Evolutionary conservation across 1,284 basidiomycete genomes (phyloP).

Genomic region (Apiotrichum gracile): DNA sequence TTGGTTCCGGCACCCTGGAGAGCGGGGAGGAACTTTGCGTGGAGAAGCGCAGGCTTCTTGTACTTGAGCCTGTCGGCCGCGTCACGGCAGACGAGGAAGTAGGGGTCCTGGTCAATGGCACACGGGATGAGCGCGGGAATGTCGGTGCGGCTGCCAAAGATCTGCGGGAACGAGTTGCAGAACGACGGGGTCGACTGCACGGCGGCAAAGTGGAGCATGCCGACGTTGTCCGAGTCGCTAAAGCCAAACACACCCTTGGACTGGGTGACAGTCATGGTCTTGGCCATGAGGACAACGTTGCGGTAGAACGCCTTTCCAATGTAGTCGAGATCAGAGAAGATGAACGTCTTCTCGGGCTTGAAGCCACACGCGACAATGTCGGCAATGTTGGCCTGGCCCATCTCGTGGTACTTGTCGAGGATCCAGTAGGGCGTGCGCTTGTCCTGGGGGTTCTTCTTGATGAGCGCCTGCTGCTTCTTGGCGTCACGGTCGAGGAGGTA

Average conservation of each 20-base stretch:
- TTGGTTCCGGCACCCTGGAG: slow-evolving; percentile 97
- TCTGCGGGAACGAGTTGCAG: slow-evolving; percentile 97
- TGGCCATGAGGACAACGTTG: slow-evolving; percentile 88
- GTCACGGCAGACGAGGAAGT: slow-evolving; percentile 92
- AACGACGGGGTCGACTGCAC: slow-evolving; percentile 96
- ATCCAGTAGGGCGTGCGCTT: slow-evolving; percentile 56
- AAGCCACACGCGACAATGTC: slow-evolving; percentile 85
- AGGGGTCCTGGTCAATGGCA: slow-evolving; percentile 85
- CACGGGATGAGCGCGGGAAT: slow-evolving; percentile 94
- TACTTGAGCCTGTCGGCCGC: slow-evolving; percentile 91
- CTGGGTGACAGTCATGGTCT: slow-evolving; percentile 89
- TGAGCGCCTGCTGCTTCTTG: slow-evolving; percentile 44
- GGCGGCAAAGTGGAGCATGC: slow-evolving; percentile 96
- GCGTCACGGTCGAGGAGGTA: slow-evolving; percentile 91
- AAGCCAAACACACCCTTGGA: slow-evolving; percentile 96
- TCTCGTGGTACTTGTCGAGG: slow-evolving; percentile 78
- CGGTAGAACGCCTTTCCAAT: slow-evolving; percentile 80
- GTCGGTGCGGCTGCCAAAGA: slow-evolving; percentile 78
- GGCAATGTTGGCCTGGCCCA: slow-evolving; percentile 77
- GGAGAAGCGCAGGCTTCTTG: slow-evolving; percentile 86
- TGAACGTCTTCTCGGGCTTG: slow-evolving; percentile 88
- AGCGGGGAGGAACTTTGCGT: slow-evolving; percentile 97
- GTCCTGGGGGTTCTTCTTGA: slow-evolving; percentile 44
- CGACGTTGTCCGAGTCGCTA: slow-evolving; percentile 95
- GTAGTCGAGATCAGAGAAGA: slow-evolving; percentile 88